Evolutionary conservation across 2,329 filamentous ascomycete genomes (phyloP).

Genomic region (Colletotrichum sp.): DNA sequence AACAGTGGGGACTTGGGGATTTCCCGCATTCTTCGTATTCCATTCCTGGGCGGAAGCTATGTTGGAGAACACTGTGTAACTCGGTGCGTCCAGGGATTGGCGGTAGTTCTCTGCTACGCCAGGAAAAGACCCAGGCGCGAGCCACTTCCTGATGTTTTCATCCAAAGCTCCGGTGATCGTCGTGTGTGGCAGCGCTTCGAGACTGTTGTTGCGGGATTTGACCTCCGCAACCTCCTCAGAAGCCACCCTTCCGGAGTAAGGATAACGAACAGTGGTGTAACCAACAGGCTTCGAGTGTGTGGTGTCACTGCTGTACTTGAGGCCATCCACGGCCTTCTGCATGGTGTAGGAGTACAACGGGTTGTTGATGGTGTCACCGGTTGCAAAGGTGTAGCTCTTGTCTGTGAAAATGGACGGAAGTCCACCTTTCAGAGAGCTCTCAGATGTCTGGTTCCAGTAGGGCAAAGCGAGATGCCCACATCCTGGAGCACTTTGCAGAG

Average conservation of each 20-base stretch:
- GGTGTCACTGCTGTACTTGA: background rate
- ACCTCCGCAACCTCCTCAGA: background rate
- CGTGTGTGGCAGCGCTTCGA: background rate
- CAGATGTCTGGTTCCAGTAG: slow-evolving; percentile 25
- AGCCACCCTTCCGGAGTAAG: slow-evolving; percentile 24
- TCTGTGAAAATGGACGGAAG: background rate
- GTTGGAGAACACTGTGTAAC: slow-evolving; percentile 39
- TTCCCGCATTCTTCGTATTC: slow-evolving; percentile 14
- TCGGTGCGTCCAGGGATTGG: slow-evolving; percentile 31
- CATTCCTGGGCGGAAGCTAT: slow-evolving; percentile 26
- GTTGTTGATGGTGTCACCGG: slow-evolving; percentile 7
- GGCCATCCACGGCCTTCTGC: slow-evolving; percentile 14
- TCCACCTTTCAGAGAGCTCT: background rate
- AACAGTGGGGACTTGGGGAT: background rate
- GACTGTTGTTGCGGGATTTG: slow-evolving; percentile 10
- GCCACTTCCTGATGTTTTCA: background rate
- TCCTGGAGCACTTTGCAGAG: slow-evolving; percentile 17
- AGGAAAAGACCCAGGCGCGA: background rate
- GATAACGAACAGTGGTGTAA: slow-evolving; percentile 28
- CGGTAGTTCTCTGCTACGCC: slow-evolving; percentile 14
- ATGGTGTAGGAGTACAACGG: slow-evolving; percentile 29
- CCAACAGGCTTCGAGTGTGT: slow-evolving; percentile 22
- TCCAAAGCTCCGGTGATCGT: background rate
- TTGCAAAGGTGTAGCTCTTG: background rate
- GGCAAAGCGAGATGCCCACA: slow-evolving; percentile 21